Evolutionary conservation across 768 basidiomycete species (phyloP).

Genomic region (Russula griseocarnosa): DNA sequence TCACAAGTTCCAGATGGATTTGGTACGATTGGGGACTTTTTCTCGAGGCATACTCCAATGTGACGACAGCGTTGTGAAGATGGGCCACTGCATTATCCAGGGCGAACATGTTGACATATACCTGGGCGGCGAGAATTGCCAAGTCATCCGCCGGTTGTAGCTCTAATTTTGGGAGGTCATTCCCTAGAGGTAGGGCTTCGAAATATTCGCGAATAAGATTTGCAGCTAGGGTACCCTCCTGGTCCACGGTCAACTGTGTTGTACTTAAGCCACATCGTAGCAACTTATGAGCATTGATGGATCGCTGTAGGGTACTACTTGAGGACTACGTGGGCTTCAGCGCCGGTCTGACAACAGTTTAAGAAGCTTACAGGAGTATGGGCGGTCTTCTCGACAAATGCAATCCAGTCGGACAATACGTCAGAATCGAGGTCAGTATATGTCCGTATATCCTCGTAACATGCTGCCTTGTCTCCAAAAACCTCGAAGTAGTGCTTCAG

Average conservation of each 20-base stretch:
- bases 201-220: conserved; percentile 61
- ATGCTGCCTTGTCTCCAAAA: conserved; percentile 79
- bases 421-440: conserved; percentile 53
- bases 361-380: conserved; percentile 43
- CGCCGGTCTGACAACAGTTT: not conserved
- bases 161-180: conserved; percentile 64
- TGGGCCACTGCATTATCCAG: conserved; percentile 51
- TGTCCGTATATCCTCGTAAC: conserved; percentile 78
- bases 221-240: conserved; percentile 50
- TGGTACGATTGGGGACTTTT: conserved; percentile 79
- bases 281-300: conserved; percentile 75
- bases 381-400: conserved; percentile 49
- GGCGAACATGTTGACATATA: conserved; percentile 60
- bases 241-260: conserved; percentile 51
- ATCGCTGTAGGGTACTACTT: conserved; percentile 52
- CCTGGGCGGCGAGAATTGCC: conserved; percentile 66
- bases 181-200: conserved; percentile 62
- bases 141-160: conserved; percentile 87
- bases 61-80: conserved; percentile 57
- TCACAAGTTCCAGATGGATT: conserved; percentile 69
- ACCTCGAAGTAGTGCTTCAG: conserved; percentile 65
- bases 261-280: conserved; percentile 54
- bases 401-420: conserved; percentile 48
- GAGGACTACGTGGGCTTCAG: conserved; percentile 41
- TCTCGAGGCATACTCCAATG: conserved; percentile 68